Evolutionary conservation across 495 filamentous ascomycete genomes (phyloP).

Genomic region (Annulohypoxylon nitens): DNA sequence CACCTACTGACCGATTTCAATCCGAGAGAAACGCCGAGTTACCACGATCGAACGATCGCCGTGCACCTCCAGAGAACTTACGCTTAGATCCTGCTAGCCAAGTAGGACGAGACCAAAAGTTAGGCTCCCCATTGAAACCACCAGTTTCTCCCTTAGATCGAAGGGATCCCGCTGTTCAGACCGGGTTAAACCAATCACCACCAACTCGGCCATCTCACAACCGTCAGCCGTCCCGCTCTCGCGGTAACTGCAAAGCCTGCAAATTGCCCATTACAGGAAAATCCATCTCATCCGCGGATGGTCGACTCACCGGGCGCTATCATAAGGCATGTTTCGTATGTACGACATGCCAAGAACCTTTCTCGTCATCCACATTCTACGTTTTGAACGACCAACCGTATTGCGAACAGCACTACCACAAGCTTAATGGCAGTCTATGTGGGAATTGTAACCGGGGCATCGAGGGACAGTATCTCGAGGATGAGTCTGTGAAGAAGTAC

Average conservation of each 20-base stretch:
- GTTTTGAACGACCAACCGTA: slow-evolving; percentile 87
- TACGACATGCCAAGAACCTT: slow-evolving; percentile 82
- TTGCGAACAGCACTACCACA: slow-evolving; percentile 93
- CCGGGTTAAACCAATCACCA: slow-evolving; percentile 36
- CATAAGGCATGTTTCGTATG: slow-evolving; percentile 96
- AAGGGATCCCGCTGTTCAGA: slow-evolving; percentile 47
- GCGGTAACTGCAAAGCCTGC: slow-evolving; percentile 89
- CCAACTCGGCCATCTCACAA: slow-evolving; percentile 46
- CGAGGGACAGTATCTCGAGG: slow-evolving; percentile 95
- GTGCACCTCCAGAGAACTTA: slow-evolving; percentile 50
- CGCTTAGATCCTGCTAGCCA: slow-evolving; percentile 52
- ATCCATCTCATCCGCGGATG: slow-evolving; percentile 93
- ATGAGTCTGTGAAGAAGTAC: slow-evolving; percentile 80
- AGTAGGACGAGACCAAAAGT: slow-evolving; percentile 24
- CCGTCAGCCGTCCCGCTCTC: slow-evolving; percentile 54
- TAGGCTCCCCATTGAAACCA: slow-evolving; percentile 31
- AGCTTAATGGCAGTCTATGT: slow-evolving; percentile 88
- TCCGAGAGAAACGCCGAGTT: slow-evolving; percentile 36
- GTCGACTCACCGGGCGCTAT: slow-evolving; percentile 91
- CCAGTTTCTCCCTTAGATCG: slow-evolving; percentile 27
- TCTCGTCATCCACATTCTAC: slow-evolving; percentile 92
- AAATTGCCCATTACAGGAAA: slow-evolving; percentile 84
- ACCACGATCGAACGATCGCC: slow-evolving; percentile 45
- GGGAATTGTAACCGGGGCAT: slow-evolving; percentile 84
- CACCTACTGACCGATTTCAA: slow-evolving; percentile 48